Evolutionary conservation across 2,329 filamentous ascomycete species (phyloP).

Genomic region (Aspergillus sergii): DNA sequence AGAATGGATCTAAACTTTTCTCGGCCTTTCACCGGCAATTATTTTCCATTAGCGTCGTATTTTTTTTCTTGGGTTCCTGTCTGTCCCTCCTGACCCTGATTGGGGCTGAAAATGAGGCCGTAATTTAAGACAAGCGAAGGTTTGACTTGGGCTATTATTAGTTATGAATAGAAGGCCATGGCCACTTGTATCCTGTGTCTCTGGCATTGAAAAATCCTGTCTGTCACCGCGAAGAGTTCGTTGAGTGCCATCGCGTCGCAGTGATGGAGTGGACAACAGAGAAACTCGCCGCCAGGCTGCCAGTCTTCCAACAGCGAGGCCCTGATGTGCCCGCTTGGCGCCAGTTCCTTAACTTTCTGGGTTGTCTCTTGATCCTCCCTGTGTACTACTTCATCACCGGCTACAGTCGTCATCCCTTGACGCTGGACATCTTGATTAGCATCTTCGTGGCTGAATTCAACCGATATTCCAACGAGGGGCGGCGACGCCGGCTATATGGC

Average conservation of each 20-base stretch:
- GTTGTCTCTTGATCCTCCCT: conserved; percentile 26
- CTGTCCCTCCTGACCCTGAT: background rate
- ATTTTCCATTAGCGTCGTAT: background rate
- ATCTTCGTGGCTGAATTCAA: conserved; percentile 33
- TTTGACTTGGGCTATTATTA: background rate
- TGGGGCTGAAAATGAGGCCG: background rate
- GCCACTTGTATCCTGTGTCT: background rate
- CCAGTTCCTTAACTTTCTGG: conserved; percentile 29
- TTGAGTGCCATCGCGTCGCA: background rate
- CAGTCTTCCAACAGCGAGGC: conserved; percentile 13
- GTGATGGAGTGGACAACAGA: conserved; percentile 2
- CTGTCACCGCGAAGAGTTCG: background rate
- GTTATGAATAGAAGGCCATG: conserved; percentile 2
- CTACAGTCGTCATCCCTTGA: conserved; percentile 28
- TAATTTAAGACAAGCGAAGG: background rate
- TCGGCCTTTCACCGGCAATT: background rate
- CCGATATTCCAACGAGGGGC: conserved; percentile 27
- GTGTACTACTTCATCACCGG: conserved; percentile 26
- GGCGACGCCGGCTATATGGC: conserved; percentile 23
- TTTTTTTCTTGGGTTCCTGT: background rate
- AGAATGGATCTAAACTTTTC: background rate
- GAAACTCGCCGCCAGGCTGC: background rate
- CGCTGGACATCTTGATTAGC: conserved; percentile 29
- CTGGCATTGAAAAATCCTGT: background rate
- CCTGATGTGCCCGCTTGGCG: conserved; percentile 25